A percentile compares a stretch with the other conserved stretches of the same genome.
phyloP scores from a whole-genome alignment of 331 rosid species.

The Arachis monticola region DNA sequence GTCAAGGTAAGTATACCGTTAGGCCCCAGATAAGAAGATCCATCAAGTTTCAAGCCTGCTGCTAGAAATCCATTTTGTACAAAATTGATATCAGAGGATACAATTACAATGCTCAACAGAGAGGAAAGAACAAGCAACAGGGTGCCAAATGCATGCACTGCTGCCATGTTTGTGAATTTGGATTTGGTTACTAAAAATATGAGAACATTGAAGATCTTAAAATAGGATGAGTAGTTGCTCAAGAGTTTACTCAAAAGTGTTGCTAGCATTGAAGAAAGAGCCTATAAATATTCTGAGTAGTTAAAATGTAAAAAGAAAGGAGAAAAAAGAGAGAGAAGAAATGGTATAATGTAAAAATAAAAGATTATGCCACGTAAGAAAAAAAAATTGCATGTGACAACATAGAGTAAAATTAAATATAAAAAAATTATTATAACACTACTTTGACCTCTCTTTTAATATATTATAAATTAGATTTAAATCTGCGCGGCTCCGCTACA shows the following conservation, averaged over 20 bases:
- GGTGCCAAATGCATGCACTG: slow-evolving; percentile 28
- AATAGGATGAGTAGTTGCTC: background rate
- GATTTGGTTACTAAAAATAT: slow-evolving; percentile 1
- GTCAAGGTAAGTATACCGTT: slow-evolving; percentile 36
- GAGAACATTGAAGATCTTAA: background rate
- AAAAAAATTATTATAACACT: too few species aligned
- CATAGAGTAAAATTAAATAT: too few species aligned
- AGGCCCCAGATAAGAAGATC: slow-evolving; percentile 27
- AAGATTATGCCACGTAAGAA: too few species aligned
- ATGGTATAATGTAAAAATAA: too few species aligned
- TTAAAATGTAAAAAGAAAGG: background rate
- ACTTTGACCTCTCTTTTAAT: too few species aligned
- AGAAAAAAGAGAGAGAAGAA: too few species aligned
- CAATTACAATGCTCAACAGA: background rate
- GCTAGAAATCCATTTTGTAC: slow-evolving; percentile 21
- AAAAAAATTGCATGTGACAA: too few species aligned
- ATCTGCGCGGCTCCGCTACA: too few species aligned
- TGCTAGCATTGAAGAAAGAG: slow-evolving; percentile 7
- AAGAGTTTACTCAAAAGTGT: background rate
- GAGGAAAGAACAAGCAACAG: slow-evolving; percentile 25
- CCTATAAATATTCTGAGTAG: slow-evolving; percentile 5
- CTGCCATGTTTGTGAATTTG: slow-evolving; percentile 29
- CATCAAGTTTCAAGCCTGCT: slow-evolving; percentile 35
- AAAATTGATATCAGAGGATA: slow-evolving; percentile 16
- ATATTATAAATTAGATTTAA: too few species aligned